Evolutionary conservation across 2,329 filamentous ascomycete species (phyloP).

Genomic region (Alternaria sp.): DNA sequence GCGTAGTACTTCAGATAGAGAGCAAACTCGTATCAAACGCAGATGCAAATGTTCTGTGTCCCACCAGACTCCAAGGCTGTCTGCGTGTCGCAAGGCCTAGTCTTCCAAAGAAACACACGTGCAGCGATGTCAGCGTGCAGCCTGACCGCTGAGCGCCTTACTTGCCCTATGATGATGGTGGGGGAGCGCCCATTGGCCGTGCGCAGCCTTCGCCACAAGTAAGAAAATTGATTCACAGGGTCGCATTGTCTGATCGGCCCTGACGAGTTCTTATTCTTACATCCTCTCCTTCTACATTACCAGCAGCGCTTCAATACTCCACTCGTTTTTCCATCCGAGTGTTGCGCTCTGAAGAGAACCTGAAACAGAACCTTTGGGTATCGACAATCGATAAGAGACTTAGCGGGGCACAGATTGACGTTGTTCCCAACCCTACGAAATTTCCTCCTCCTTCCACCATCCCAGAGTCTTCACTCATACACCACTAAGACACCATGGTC

Average conservation of each 20-base stretch:
- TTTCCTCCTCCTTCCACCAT: constrained; percentile 34
- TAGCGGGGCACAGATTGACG: constrained; percentile 33
- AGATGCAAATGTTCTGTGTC: background rate
- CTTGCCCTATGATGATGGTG: constrained; percentile 30
- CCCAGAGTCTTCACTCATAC: constrained; percentile 24
- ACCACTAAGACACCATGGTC: constrained; percentile 61
- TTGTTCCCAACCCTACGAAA: constrained; percentile 33
- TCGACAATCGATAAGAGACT: constrained; percentile 27
- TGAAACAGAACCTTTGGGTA: constrained; percentile 16
- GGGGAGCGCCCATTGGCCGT: constrained; percentile 29
- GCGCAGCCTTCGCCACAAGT: constrained; percentile 28
- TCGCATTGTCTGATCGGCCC: constrained; percentile 24
- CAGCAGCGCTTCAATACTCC: constrained; percentile 13
- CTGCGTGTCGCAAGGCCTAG: background rate
- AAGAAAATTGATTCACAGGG: constrained; percentile 34
- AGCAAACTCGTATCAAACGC: background rate
- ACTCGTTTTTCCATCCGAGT: constrained; percentile 24
- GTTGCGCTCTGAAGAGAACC: constrained; percentile 16
- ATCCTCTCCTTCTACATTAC: constrained; percentile 9
- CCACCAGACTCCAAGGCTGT: background rate
- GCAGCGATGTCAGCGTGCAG: constrained; percentile 7
- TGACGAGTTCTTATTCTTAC: constrained; percentile 7
- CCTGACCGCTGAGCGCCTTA: constrained; percentile 12
- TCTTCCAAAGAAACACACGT: background rate
- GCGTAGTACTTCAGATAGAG: background rate